Base-by-base conservation (phyloP, 805 yeast genomes). In the Ogataea nonfermentans region DNA sequence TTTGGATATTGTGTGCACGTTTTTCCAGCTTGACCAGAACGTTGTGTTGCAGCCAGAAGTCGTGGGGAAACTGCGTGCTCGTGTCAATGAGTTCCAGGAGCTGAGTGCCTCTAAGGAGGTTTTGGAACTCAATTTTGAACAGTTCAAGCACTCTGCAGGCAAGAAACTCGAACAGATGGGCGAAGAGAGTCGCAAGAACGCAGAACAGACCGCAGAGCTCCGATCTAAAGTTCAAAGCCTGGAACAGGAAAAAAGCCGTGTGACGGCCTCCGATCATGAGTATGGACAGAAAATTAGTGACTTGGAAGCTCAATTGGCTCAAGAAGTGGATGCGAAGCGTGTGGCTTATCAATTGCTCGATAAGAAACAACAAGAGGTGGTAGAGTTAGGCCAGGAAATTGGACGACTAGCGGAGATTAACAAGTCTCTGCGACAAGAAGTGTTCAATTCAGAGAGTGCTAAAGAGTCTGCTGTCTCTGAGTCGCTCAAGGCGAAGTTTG, bases 91-190 rank as follows among this genome's bases (percentile, higher is more conserved):
- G 32, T 56, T 64, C 30, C 60, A 67, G 23, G 55, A 56, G 8
- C 35, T 71, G 28, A 59, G 62, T 40, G 66, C 75, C 1, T 65
- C 63, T 31, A 65, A 63, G 33, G 40, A 66, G 32, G 50, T 63
- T 3, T 28, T 66, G 20, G 67, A 64, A 40, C 61, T 71, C 9
- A 60, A 62, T n/a, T 53, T 65, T 12, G 76, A 73, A 38, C 74
- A 69, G 37, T 46, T 58, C 12, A 62, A 63, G 14, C 69, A 65
- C 26, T 42, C 66, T 1, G 51, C 57, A 1, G 41, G 50, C 7
- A 65, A 61, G 40, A 67, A 60, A 35, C 39, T 59, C 5, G 68
- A 63, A 10, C 24, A 53, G 0, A 44, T 70, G 32, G 63, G 60
- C 23, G 44, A 37, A 6, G 67, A 67, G 31, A 31, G 64, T 1